A percentile compares a stretch with the other conserved stretches of the same genome.
These are phyloP conservation scores for Pinus taeda DNA, from an alignment of 75 land plant species.

Conservation along the genomic window DNA sequence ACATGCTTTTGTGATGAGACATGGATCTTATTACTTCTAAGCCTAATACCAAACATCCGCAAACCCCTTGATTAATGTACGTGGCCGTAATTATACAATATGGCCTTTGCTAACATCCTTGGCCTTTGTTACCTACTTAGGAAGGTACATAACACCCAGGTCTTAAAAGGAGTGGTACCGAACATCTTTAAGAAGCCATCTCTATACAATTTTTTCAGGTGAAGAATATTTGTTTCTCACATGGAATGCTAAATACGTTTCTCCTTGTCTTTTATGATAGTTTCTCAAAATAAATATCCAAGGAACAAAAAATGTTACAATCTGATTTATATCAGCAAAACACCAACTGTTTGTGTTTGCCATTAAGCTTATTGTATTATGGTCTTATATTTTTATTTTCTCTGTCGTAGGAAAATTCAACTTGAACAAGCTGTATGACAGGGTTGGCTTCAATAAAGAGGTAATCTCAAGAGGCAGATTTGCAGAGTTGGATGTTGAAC, in stretches of 20 bases:
- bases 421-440: constrained; percentile 76
- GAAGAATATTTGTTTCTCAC: background rate
- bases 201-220: background rate
- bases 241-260: background rate
- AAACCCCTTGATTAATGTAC: no score
- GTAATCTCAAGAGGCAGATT: constrained; percentile 84
- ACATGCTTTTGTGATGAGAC: no score
- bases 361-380: background rate
- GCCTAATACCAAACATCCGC: no score
- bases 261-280: background rate
- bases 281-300: background rate
- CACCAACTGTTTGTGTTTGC: background rate
- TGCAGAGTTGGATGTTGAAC: constrained; percentile 92
- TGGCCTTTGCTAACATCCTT: no score
- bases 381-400: background rate
- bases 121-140: no score
- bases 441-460: constrained; percentile 93
- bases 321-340: background rate
- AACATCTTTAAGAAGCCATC: background rate
- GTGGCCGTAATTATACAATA: no score
- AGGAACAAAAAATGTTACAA: background rate
- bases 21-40: no score
- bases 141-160: no score
- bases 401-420: constrained; percentile 61
- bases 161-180: no score